Base-by-base conservation (phyloP, 108 stramenopile species). In the Nitzschia sp. region DNA sequence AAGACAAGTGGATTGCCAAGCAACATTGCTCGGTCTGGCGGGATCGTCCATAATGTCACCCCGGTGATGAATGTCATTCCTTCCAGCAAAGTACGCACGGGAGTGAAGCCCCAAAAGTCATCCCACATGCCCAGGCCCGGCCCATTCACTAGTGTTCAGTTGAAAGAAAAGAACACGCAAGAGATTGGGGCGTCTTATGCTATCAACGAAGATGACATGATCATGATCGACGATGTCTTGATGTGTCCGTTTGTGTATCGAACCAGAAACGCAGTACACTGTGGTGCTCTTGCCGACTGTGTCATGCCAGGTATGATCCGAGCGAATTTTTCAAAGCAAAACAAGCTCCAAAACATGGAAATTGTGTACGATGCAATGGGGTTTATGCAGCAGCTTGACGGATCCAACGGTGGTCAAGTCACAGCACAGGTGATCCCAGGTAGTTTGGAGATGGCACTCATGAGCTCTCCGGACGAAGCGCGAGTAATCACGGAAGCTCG, bases 341-440 rank as follows among this genome's bases (percentile, higher is more conserved):
- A 91, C 72, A 88, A 88, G 56, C 72, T 94, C 4, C 44, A 66
- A 27, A 86, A 73, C 52, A 58, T 91, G 32, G 93, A 94, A 58
- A 79, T 94, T 69, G 81, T 88, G 13, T 94, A 83, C 57, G 93
- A 94, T 75, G 88, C 89, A 48, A 91, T 94, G 93, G 87, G 89
- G 9, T 90, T 94, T 55, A 91, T 91, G 80, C 93, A 94, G 66
- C 88, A 88, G 75, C 72, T 94, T 13, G 88, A 88, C 71, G 72
- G 87, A 41, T 84, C 91, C 26, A 88, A 84, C 64, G 87, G 91
- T 9, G 85, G 78, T 45, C 79, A 89, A 27, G 79, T 78, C 9
- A 69, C 73, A 27, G 87, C 85, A 6, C 86, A 91, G 66, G 88
- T 90, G 26, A 81, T 93, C 30, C 92, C 92, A 34, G 86, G 86